Evolutionary conservation across 2,329 filamentous ascomycete species (phyloP).

Genomic region (Tolypocladium guangdongense): DNA sequence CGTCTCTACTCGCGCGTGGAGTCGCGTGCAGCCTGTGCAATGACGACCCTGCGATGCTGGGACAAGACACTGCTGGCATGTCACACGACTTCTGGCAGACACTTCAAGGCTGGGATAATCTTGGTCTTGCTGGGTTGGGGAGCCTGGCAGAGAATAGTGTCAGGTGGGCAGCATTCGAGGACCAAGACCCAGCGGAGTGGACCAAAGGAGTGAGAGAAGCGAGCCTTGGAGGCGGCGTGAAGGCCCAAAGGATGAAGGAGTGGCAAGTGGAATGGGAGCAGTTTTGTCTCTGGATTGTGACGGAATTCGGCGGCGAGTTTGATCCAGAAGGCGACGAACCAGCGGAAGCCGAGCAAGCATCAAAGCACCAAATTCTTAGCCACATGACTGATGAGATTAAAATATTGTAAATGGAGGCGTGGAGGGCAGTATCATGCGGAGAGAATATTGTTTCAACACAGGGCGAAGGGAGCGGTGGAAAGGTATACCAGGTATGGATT

Average conservation of each 20-base stretch:
- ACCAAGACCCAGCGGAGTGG: slow-evolving; percentile 64
- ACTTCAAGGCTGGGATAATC: slow-evolving; percentile 81
- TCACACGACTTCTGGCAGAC: slow-evolving; percentile 94
- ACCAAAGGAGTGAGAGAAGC: slow-evolving; percentile 61
- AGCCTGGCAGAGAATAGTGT: slow-evolving; percentile 88
- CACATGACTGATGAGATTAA: neutral
- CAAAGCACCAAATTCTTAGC: neutral
- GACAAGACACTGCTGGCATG: slow-evolving; percentile 70
- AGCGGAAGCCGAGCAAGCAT: neutral
- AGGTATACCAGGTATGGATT: neutral
- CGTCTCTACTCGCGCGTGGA: slow-evolving; percentile 73
- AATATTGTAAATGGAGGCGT: neutral
- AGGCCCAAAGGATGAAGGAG: slow-evolving; percentile 62
- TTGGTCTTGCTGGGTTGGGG: slow-evolving; percentile 77
- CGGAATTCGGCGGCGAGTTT: slow-evolving; percentile 62
- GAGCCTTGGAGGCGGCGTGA: slow-evolving; percentile 56
- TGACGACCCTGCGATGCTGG: slow-evolving; percentile 82
- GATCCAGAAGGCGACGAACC: slow-evolving; percentile 14
- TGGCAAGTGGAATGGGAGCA: slow-evolving; percentile 79
- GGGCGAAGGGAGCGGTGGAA: no score
- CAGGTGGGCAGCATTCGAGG: slow-evolving; percentile 80
- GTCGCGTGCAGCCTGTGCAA: slow-evolving; percentile 79
- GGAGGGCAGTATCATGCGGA: neutral
- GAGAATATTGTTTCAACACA: neutral
- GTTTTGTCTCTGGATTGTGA: slow-evolving; percentile 84